A percentile compares a stretch with the other conserved stretches of the same genome.
phyloP scores from a whole-genome alignment of 1,284 basidiomycete genomes.

The Tremellales sp. region DNA sequence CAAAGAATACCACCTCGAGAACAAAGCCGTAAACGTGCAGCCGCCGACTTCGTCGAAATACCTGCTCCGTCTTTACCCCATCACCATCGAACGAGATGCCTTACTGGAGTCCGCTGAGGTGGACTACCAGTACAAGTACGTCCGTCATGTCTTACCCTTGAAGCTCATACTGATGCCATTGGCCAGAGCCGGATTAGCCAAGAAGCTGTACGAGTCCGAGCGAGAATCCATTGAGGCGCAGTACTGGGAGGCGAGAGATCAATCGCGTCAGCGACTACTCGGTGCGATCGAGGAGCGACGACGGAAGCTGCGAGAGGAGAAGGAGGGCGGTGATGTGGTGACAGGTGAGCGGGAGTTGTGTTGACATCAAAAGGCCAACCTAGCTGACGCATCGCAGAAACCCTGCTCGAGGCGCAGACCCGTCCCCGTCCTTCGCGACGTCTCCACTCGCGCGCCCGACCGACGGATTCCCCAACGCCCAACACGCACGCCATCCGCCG shows the following conservation, averaged over 20 bases:
- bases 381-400: constrained; percentile 27
- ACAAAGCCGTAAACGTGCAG: constrained; percentile 43
- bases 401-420: constrained; percentile 40
- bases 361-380: background rate
- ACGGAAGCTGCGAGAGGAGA: constrained; percentile 52
- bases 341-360: constrained; percentile 48
- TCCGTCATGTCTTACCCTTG: background rate
- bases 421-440: constrained; percentile 36
- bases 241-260: constrained; percentile 49
- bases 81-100: constrained; percentile 52
- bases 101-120: constrained; percentile 48
- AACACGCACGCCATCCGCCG: too few relatives aligned
- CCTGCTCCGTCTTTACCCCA: constrained; percentile 50
- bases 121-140: constrained; percentile 51
- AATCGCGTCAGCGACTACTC: constrained; percentile 47
- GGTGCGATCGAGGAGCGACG: constrained; percentile 52
- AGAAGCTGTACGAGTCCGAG: constrained; percentile 51
- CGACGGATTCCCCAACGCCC: background rate
- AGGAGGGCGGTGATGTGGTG: constrained; percentile 52
- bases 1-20: constrained; percentile 46
- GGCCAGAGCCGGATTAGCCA: constrained; percentile 34
- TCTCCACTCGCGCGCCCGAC: constrained; percentile 14
- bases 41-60: constrained; percentile 51
- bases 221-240: constrained; percentile 52
- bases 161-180: background rate